Evolutionary conservation across 129 eudicot species (phyloP).

Genomic region (Arctium lappa): DNA sequence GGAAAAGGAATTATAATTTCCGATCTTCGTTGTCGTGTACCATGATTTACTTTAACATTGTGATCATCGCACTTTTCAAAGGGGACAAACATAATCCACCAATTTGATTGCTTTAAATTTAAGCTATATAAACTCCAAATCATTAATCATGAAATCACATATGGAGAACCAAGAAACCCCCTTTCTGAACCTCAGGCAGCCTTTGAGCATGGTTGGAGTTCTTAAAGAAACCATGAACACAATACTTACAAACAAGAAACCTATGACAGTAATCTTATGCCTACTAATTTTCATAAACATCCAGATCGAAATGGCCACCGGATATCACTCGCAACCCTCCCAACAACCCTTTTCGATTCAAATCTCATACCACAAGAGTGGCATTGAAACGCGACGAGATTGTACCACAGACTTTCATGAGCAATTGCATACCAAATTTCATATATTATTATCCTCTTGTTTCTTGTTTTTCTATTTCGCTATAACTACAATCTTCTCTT

Average conservation of each 20-base stretch:
- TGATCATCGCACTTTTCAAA: constrained; percentile 7
- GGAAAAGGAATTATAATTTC: no score
- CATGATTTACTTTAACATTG: background rate
- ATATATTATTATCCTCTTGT: background rate
- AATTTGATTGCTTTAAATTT: background rate
- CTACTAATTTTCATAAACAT: constrained; percentile 15
- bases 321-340: background rate
- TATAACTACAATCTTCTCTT: constrained; percentile 17
- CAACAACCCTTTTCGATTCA: background rate
- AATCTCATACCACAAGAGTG: background rate
- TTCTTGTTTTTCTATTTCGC: constrained; percentile 11
- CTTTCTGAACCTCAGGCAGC: constrained; percentile 5
- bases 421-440: background rate
- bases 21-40: no score
- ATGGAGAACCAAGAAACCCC: constrained; percentile 17
- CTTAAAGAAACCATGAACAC: constrained; percentile 29
- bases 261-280: constrained; percentile 13
- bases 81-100: constrained; percentile 9
- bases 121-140: background rate
- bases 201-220: constrained; percentile 25
- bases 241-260: constrained; percentile 11
- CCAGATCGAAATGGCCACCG: background rate
- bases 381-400: background rate
- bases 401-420: background rate
- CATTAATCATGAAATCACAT: background rate